phyloP scores from a whole-genome alignment of 164 flowering plant genomes.

The Brasenia schreberi region DNA sequence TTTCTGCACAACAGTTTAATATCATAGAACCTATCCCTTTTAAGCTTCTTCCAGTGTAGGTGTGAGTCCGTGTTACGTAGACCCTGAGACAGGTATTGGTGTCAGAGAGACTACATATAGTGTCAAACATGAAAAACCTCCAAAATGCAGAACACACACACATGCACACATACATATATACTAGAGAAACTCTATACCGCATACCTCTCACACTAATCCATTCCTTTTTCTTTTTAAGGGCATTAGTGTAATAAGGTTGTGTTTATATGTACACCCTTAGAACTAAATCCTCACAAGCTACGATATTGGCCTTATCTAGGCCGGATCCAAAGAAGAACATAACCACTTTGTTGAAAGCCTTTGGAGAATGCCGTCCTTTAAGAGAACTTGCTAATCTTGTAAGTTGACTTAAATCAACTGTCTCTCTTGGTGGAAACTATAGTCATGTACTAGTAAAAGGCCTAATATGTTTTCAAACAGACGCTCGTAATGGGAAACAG shows the following conservation, averaged over 20 bases:
- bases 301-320: slow-evolving; percentile 85
- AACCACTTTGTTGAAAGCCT: slow-evolving; percentile 85
- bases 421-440: background rate
- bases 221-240: too few species aligned
- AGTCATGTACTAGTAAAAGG: background rate
- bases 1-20: background rate
- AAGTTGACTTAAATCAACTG: slow-evolving; percentile 9
- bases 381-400: slow-evolving; percentile 95
- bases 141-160: too few species aligned
- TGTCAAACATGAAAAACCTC: too few species aligned
- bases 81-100: too few species aligned
- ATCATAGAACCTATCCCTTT: background rate
- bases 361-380: slow-evolving; percentile 82
- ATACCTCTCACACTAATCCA: too few species aligned
- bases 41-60: background rate
- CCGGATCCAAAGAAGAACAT: slow-evolving; percentile 95
- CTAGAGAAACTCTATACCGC: too few species aligned
- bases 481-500: slow-evolving; percentile 93
- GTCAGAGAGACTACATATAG: too few species aligned
- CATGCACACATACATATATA: too few species aligned
- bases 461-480: slow-evolving; percentile 22
- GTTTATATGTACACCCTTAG: too few species aligned
- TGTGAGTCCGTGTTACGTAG: background rate
- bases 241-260: too few species aligned
- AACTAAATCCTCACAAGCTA: slow-evolving; percentile 80